These are phyloP conservation scores for Metschnikowia kofuensis DNA, from an alignment of 805 yeast species.

Conservation along the genomic window DNA sequence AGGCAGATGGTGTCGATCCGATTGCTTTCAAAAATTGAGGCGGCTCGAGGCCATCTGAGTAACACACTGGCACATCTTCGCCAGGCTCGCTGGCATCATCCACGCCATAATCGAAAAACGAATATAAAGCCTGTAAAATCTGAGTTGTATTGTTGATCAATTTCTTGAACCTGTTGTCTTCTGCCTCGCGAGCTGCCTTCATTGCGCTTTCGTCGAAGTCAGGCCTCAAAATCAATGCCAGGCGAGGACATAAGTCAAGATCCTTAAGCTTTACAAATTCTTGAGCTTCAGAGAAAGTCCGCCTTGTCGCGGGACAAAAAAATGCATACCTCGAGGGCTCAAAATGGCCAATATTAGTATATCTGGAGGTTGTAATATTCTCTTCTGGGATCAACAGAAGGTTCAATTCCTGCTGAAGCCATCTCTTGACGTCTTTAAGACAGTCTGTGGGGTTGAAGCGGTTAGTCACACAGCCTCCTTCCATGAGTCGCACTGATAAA, in stretches of 20 bases:
- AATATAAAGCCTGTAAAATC: slow-evolving; percentile 29
- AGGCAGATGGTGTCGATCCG: slow-evolving; percentile 6
- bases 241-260: slow-evolving; percentile 65
- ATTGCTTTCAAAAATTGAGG: slow-evolving; percentile 8
- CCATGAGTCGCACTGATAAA: slow-evolving; percentile 15
- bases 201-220: slow-evolving; percentile 28
- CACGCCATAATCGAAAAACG: slow-evolving; percentile 42
- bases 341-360: slow-evolving; percentile 37
- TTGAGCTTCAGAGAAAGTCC: slow-evolving; percentile 52
- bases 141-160: slow-evolving; percentile 1
- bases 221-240: slow-evolving; percentile 74
- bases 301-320: slow-evolving; percentile 46
- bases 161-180: slow-evolving; percentile 1
- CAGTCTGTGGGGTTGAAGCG: slow-evolving; percentile 9
- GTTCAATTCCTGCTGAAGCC: slow-evolving; percentile 15
- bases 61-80: slow-evolving; percentile 3
- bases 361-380: slow-evolving; percentile 7
- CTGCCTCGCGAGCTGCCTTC: slow-evolving; percentile 12
- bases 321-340: slow-evolving; percentile 47
- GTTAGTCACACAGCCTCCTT: slow-evolving; percentile 11
- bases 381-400: slow-evolving; percentile 15
- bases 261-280: slow-evolving; percentile 44
- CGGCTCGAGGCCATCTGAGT: background rate
- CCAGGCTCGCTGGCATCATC: slow-evolving; percentile 21
- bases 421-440: slow-evolving; percentile 16